Conservation (phyloP, 108 stramenopile species). For the Pseudonitzschia delicatissima region DNA sequence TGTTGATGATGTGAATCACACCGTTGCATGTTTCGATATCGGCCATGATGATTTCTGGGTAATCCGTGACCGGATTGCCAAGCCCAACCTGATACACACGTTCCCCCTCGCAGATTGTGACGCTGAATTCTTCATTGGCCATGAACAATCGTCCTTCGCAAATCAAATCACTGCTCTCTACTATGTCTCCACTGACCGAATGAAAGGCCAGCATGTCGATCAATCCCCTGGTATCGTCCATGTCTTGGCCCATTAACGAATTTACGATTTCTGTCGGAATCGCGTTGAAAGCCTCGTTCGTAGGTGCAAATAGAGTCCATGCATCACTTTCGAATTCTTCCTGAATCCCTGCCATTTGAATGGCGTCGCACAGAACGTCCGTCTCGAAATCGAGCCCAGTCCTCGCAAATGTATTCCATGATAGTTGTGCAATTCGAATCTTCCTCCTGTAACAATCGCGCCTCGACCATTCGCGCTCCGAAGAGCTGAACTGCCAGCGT, state of each 20-base stretch:
- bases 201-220: constrained; percentile 4
- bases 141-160: not conserved
- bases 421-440: constrained; percentile 8
- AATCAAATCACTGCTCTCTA: constrained; percentile 4
- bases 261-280: not conserved
- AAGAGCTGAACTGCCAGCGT: no score
- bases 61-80: not conserved
- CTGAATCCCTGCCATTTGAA: not conserved
- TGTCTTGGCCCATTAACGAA: not conserved
- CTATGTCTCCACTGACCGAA: not conserved
- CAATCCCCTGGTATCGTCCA: not conserved
- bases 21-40: constrained; percentile 13
- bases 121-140: not conserved
- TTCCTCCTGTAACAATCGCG: no score
- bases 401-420: constrained; percentile 3
- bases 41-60: not conserved
- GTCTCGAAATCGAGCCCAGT: not conserved
- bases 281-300: not conserved
- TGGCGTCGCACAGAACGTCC: constrained; percentile 3
- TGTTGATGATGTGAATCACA: not conserved
- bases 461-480: no score
- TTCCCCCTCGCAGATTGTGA: constrained; percentile 4
- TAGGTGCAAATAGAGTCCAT: constrained; percentile 14
- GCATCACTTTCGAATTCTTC: constrained; percentile 1
- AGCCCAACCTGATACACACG: constrained; percentile 1